Conservation (phyloP, 495 filamentous ascomycete species). For the Achaetomiella virescens region DNA sequence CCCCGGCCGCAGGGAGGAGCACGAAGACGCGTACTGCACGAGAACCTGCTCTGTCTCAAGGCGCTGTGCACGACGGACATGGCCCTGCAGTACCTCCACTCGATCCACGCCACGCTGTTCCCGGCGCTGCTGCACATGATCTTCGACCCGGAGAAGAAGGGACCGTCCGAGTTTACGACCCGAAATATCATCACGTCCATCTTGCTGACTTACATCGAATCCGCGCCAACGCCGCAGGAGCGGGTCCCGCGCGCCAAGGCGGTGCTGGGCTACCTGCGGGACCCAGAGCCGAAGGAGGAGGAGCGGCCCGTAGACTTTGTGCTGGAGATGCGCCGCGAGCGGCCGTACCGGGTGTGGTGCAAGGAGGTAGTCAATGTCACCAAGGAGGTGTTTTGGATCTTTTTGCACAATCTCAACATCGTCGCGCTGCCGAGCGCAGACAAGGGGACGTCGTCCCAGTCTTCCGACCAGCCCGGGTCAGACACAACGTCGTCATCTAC, state of each 20-base stretch:
- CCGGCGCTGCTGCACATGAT: slow-evolving; percentile 81
- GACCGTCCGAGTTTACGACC: slow-evolving; percentile 91
- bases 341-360: slow-evolving; percentile 90
- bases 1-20: slow-evolving; percentile 69
- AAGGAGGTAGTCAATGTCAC: slow-evolving; percentile 87
- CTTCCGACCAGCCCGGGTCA: neutral
- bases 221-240: slow-evolving; percentile 40
- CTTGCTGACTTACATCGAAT: slow-evolving; percentile 75
- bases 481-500: neutral
- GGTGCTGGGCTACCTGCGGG: slow-evolving; percentile 71
- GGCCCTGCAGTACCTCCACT: slow-evolving; percentile 72
- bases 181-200: slow-evolving; percentile 80
- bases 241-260: slow-evolving; percentile 56
- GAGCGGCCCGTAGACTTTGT: slow-evolving; percentile 79
- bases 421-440: slow-evolving; percentile 52
- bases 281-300: slow-evolving; percentile 69
- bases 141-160: slow-evolving; percentile 95
- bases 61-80: slow-evolving; percentile 86
- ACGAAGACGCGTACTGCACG: slow-evolving; percentile 91
- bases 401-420: slow-evolving; percentile 87
- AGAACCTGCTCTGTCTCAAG: slow-evolving; percentile 89
- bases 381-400: slow-evolving; percentile 99
- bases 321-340: slow-evolving; percentile 73
- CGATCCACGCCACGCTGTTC: slow-evolving; percentile 74
- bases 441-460: slow-evolving; percentile 11